Evolutionary conservation across 306 rosid genomes (phyloP).

Genomic region (Sicyos edulis): DNA sequence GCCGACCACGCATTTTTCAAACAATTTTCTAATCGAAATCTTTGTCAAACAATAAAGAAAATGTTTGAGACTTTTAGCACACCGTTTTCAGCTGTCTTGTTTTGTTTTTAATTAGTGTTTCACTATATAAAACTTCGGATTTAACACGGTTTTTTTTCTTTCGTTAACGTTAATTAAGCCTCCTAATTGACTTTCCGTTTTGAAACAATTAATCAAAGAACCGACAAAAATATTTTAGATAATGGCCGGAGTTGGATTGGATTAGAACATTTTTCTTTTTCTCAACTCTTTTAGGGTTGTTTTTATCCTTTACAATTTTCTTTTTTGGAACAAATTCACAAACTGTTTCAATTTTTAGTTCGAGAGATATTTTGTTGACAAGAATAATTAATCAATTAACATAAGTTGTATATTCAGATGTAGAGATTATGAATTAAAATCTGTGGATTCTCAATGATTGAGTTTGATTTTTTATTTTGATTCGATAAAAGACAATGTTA

Average conservation of each 20-base stretch:
- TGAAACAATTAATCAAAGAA: neutral
- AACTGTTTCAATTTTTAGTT: neutral
- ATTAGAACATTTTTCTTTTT: neutral
- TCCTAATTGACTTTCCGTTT: neutral
- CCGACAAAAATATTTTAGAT: neutral
- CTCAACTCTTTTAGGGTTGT: neutral
- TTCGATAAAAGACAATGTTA: too few species aligned
- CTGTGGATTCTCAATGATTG: too few species aligned
- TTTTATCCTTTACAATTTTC: neutral
- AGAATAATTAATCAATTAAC: too few species aligned
- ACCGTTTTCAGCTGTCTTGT: neutral
- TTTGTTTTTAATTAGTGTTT: neutral
- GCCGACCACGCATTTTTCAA: neutral
- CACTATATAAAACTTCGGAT: neutral
- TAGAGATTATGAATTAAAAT: too few species aligned
- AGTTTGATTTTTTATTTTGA: too few species aligned
- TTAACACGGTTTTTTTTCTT: neutral
- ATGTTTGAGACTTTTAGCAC: neutral
- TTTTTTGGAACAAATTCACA: too few species aligned
- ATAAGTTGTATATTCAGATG: too few species aligned
- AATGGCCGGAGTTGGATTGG: neutral
- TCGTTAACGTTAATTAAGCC: neutral
- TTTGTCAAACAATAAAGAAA: conserved; percentile 6
- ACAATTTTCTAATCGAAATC: neutral
- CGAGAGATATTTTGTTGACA: neutral